Evolutionary conservation across 108 stramenopile genomes (phyloP), one percentile per base, ranked within the genome.

Genomic region (Nitzschia sp.): DNA sequence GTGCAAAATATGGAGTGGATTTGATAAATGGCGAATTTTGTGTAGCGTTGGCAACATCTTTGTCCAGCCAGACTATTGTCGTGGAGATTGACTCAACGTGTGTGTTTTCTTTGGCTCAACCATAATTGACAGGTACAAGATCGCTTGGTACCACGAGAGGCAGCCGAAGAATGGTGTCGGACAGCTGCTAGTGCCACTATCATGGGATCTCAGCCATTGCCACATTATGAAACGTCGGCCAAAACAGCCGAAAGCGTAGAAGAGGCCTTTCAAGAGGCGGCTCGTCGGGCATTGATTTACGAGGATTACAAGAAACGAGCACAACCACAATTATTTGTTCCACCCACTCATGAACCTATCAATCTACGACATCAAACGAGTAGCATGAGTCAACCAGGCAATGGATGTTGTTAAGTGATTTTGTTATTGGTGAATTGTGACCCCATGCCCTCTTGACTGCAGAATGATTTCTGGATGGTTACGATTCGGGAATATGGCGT

Each of bases 161-260:
- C 77, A 13, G 95, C 95, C 1, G 85, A 86, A 60, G 82, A 87
- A 59, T 96, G 95, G 94, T 96, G 96, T 60, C 76, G 81, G 23
- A 48, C 54, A 9, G 85, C 87, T 15, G 88, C 86, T 0, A 56
- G 72, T 38, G 80, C 77, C 27, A 72, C 82, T 11, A 82, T 68
- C 23, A 75, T 88, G 64, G 88, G 84, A 30, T 76, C 76, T 1
- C 64, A 63, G 57, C 89, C 95, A 0, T 81, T 99, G 28, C 91
- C 94, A 6, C 96, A 97, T 72, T 96, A 88, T 77, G 97, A 98
- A 80, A 93, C 97, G 5, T 96, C 95, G 13, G 98, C 98, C 17
- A 97, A 97, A 60, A 95, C 93, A 18, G 95, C 97, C 0, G 69
- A 87, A 18, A 94, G 95, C 78, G 98, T 99, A 24, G 98, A 99